Evolutionary conservation across 768 basidiomycete genomes (phyloP).

Genomic region (Mycena haematopus): DNA sequence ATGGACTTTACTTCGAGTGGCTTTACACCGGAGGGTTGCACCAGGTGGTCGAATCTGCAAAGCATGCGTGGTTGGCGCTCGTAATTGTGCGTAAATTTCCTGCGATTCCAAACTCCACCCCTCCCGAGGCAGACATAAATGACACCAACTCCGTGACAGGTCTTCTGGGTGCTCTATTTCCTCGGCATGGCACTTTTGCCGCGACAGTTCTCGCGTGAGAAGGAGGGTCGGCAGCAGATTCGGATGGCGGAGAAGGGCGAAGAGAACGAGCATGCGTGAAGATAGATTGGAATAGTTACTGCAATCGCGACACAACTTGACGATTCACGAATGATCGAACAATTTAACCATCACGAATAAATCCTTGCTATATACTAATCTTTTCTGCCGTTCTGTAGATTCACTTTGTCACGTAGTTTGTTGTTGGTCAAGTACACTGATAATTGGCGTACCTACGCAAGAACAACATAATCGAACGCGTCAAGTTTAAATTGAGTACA

Average conservation of each 20-base stretch:
- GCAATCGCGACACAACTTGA: no score
- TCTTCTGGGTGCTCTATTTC: constrained; percentile 55
- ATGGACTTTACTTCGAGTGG: constrained; percentile 59
- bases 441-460: no score
- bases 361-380: no score
- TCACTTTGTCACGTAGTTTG: no score
- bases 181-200: constrained; percentile 51
- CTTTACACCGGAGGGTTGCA: constrained; percentile 42
- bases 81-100: constrained; percentile 42
- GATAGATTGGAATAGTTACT: no score
- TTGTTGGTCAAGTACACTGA: no score
- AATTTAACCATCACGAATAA: no score
- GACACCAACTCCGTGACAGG: constrained; percentile 34
- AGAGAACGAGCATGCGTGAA: background rate
- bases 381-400: no score
- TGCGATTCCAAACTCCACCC: background rate
- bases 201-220: constrained; percentile 16
- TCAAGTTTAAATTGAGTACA: no score
- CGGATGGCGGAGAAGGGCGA: background rate
- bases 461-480: no score
- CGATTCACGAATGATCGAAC: no score
- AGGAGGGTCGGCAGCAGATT: constrained; percentile 11
- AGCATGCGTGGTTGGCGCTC: constrained; percentile 54
- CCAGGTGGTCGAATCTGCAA: constrained; percentile 44
- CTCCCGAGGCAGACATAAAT: background rate